Percentiles rank a stretch among this genome's conserved stretches.
These are phyloP conservation scores for Fomitiporia mediterranea DNA, from an alignment of 1,284 basidiomycete genomes.

Conservation along the genomic window DNA sequence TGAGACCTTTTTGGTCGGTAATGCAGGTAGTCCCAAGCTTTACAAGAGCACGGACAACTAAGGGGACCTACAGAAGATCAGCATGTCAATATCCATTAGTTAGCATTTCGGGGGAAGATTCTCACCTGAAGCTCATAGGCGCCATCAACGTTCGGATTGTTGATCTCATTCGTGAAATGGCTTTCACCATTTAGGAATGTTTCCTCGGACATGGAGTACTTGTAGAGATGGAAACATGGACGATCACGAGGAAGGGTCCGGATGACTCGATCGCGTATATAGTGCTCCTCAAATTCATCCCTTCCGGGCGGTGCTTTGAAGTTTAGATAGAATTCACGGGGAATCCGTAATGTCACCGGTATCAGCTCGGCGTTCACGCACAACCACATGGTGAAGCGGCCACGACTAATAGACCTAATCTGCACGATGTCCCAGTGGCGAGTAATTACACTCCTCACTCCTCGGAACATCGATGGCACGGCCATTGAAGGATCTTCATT, in stretches of 20 bases:
- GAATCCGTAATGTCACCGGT: slow-evolving; percentile 78
- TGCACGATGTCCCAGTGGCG: slow-evolving; percentile 93
- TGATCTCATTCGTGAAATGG: slow-evolving; percentile 89
- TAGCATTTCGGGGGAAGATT: slow-evolving; percentile 21
- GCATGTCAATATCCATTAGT: slow-evolving; percentile 11
- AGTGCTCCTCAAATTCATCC: slow-evolving; percentile 68
- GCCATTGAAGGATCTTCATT: slow-evolving; percentile 36
- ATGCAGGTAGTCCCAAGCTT: slow-evolving; percentile 83
- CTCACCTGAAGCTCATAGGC: slow-evolving; percentile 89
- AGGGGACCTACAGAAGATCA: slow-evolving; percentile 70
- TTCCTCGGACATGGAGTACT: slow-evolving; percentile 80
- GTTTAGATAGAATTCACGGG: slow-evolving; percentile 91
- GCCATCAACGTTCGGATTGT: slow-evolving; percentile 93
- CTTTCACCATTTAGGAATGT: slow-evolving; percentile 81
- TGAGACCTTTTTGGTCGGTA: slow-evolving; percentile 62
- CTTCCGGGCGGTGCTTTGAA: slow-evolving; percentile 63
- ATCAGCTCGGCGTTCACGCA: slow-evolving; percentile 79
- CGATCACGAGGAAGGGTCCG: slow-evolving; percentile 80
- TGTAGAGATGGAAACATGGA: slow-evolving; percentile 78
- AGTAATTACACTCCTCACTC: slow-evolving; percentile 60
- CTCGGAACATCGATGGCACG: slow-evolving; percentile 78
- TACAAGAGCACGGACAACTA: slow-evolving; percentile 79
- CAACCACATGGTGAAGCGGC: slow-evolving; percentile 90
- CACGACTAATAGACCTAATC: slow-evolving; percentile 75
- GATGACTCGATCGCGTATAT: slow-evolving; percentile 70